Conservation (phyloP, 495 filamentous ascomycete species). For the Staphylotrichum longicolle region DNA sequence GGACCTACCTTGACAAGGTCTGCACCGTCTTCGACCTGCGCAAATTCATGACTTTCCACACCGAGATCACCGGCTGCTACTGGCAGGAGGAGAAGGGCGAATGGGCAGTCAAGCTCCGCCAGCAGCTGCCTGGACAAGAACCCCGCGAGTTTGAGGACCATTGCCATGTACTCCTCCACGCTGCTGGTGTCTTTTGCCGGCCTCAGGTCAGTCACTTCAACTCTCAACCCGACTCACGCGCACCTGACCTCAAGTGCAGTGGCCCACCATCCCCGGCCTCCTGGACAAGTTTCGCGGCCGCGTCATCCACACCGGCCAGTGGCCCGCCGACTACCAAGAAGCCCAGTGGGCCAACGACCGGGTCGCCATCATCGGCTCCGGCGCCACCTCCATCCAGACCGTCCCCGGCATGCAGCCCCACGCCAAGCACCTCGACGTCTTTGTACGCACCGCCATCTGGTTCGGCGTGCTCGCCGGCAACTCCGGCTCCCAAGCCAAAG, state of each 20-base stretch:
- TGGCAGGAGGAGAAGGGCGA: background rate
- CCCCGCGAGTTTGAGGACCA: background rate
- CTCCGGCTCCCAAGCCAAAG: background rate
- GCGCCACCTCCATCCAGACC: conserved; percentile 1
- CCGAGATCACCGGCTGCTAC: background rate
- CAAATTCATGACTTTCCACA: background rate
- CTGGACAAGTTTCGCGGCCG: background rate
- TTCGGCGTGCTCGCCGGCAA: conserved; percentile 2
- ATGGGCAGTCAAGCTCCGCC: background rate
- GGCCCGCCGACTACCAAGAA: background rate
- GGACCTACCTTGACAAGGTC: background rate
- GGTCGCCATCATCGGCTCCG: conserved; percentile 1
- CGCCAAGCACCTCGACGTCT: conserved; percentile 1
- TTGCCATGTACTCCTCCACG: background rate
- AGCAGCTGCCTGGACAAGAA: background rate
- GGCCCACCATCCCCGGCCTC: conserved; percentile 1
- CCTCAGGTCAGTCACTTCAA: background rate
- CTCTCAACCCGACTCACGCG: background rate
- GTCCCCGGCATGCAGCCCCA: conserved; percentile 1
- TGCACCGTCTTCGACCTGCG: conserved; percentile 3
- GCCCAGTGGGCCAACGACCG: background rate
- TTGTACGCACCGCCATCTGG: background rate
- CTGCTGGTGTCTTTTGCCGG: background rate
- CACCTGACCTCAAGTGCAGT: background rate
- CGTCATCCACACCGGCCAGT: background rate